phyloP scores from a whole-genome alignment of 2,329 filamentous ascomycete genomes.

The Pestalotiopsis sp. region DNA sequence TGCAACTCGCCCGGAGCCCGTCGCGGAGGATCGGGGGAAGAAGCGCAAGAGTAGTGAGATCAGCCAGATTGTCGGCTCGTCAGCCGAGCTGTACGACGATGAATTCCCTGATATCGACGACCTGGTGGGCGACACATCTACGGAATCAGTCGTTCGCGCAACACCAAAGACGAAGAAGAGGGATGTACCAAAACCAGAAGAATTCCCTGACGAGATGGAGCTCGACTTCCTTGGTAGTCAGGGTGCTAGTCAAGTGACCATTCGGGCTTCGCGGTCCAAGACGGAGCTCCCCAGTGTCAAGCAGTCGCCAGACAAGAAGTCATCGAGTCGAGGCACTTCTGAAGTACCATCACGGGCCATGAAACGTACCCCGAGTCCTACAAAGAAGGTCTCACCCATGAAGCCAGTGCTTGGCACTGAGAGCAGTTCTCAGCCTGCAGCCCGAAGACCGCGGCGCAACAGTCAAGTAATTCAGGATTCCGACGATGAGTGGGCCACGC shows the following conservation, averaged over 20 bases:
- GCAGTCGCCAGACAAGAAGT: constrained; percentile 25
- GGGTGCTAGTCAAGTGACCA: not conserved
- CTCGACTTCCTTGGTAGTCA: not conserved
- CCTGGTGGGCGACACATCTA: constrained; percentile 32
- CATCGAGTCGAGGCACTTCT: constrained; percentile 17
- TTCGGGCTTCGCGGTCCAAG: not conserved
- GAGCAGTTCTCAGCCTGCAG: constrained; percentile 20
- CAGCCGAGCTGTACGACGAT: constrained; percentile 34
- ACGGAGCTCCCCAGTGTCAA: constrained; percentile 13
- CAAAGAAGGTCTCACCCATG: constrained; percentile 18
- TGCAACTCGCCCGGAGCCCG: constrained; percentile 38
- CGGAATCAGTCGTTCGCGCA: constrained; percentile 32
- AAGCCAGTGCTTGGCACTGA: constrained; percentile 17
- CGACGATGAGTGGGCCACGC: constrained; percentile 55
- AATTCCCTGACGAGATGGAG: not conserved
- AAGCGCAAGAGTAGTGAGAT: constrained; percentile 57
- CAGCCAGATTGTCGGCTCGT: constrained; percentile 27
- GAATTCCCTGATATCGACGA: constrained; percentile 59
- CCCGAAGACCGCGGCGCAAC: constrained; percentile 24
- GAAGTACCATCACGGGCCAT: constrained; percentile 12
- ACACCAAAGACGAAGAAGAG: constrained; percentile 34
- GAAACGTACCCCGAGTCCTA: constrained; percentile 7
- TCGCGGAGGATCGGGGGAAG: constrained; percentile 39
- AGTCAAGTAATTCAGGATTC: constrained; percentile 55
- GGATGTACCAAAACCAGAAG: constrained; percentile 11